Conservation (phyloP, 768 basidiomycete genomes). For the Scleroderma bovista region DNA sequence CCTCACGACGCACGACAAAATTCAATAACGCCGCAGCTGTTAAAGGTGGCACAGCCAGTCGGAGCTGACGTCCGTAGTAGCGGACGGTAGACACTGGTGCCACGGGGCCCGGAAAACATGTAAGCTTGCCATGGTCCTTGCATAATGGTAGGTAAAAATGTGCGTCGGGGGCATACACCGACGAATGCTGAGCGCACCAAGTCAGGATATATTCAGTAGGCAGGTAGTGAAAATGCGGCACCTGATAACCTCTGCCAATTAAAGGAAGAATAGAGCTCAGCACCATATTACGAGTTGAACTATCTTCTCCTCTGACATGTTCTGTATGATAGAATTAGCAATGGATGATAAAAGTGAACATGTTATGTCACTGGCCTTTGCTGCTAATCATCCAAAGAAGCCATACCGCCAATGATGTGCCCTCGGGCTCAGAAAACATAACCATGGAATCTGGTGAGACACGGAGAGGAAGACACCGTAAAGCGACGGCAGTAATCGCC, state of each 20-base stretch:
- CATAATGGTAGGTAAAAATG: slow-evolving; percentile 38
- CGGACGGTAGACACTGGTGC: slow-evolving; percentile 29
- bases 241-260: slow-evolving; percentile 38
- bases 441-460: slow-evolving; percentile 17
- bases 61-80: slow-evolving; percentile 39
- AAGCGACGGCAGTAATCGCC: slow-evolving; percentile 12
- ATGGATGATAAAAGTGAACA: not conserved
- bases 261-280: slow-evolving; percentile 33
- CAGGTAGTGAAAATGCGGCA: slow-evolving; percentile 14
- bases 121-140: slow-evolving; percentile 17
- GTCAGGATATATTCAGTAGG: slow-evolving; percentile 4
- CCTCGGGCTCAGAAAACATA: slow-evolving; percentile 25
- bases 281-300: slow-evolving; percentile 20
- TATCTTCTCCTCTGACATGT: slow-evolving; percentile 27
- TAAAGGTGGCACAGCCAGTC: slow-evolving; percentile 36
- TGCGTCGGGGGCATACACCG: slow-evolving; percentile 39
- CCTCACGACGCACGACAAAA: slow-evolving; percentile 33
- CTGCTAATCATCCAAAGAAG: slow-evolving; percentile 42
- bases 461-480: slow-evolving; percentile 7
- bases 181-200: slow-evolving; percentile 32
- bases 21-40: slow-evolving; percentile 36
- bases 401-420: slow-evolving; percentile 39
- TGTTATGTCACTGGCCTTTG: slow-evolving; percentile 28
- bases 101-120: slow-evolving; percentile 26
- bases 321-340: slow-evolving; percentile 24